Percentiles rank a stretch among this genome's conserved stretches.
Conservation (phyloP, 2,329 filamentous ascomycete species). For the Macrophomina pseudophaseolina region DNA sequence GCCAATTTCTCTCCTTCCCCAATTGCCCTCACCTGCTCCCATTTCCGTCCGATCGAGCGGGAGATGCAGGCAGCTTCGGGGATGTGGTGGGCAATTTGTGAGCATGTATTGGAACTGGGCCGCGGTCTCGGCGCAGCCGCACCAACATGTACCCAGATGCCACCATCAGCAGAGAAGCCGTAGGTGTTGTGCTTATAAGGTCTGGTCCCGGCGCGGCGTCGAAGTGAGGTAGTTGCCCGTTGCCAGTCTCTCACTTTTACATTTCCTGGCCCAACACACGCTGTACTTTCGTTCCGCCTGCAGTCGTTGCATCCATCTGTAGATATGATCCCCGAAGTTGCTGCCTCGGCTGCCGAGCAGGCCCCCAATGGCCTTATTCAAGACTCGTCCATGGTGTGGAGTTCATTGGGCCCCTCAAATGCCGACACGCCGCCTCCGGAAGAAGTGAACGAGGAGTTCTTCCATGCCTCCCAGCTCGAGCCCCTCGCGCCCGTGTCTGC, state of each 20-base stretch:
- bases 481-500: background rate
- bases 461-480: conserved; percentile 1
- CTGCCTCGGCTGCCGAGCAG: background rate
- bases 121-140: conserved; percentile 12
- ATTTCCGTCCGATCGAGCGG: background rate
- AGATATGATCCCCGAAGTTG: conserved; percentile 1
- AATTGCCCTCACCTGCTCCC: too few relatives aligned
- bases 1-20: background rate
- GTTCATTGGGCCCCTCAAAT: conserved; percentile 1
- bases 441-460: conserved; percentile 21
- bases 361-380: background rate
- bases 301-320: conserved; percentile 5
- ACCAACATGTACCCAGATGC: background rate
- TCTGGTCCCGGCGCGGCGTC: background rate
- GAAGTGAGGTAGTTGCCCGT: background rate
- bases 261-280: background rate
- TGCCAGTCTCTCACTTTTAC: background rate
- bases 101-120: conserved; percentile 3
- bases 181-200: background rate
- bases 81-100: background rate
- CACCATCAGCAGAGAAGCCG: background rate
- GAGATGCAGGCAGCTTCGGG: background rate
- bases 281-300: background rate
- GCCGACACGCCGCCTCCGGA: conserved; percentile 13
- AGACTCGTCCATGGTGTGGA: conserved; percentile 11